These are phyloP conservation scores for Andrographis paniculata DNA, from an alignment of 305 asterid species.

Conservation along the genomic window DNA sequence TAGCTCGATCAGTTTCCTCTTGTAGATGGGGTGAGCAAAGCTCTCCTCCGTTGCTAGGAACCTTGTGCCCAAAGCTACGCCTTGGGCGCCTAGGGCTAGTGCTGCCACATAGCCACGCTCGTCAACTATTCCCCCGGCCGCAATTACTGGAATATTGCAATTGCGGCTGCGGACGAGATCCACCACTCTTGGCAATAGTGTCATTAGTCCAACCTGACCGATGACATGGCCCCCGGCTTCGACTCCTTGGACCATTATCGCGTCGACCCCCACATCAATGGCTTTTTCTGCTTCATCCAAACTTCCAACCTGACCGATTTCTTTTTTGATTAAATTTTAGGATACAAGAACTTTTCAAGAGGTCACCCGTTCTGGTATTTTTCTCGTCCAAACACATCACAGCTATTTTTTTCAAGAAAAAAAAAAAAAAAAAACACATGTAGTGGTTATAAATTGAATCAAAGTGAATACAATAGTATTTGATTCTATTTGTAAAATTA, in stretches of 20 bases:
- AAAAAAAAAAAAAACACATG: not conserved
- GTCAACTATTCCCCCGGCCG: slow-evolving; percentile 87
- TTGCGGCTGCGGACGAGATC: slow-evolving; percentile 44
- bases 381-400: too few relatives aligned
- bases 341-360: too few relatives aligned
- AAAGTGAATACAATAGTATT: too few relatives aligned
- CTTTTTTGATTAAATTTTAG: too few relatives aligned
- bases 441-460: too few relatives aligned
- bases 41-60: slow-evolving; percentile 77
- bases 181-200: slow-evolving; percentile 70
- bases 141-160: slow-evolving; percentile 50
- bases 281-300: slow-evolving; percentile 67
- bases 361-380: too few relatives aligned
- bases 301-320: slow-evolving; percentile 67
- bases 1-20: slow-evolving; percentile 56
- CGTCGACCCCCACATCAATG: slow-evolving; percentile 74
- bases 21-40: slow-evolving; percentile 78
- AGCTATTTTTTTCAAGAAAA: too few relatives aligned
- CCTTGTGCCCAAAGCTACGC: slow-evolving; percentile 84
- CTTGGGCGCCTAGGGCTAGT: slow-evolving; percentile 93
- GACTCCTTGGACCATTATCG: slow-evolving; percentile 75
- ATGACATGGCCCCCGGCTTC: slow-evolving; percentile 96
- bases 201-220: slow-evolving; percentile 70
- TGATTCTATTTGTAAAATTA: too few relatives aligned
- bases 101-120: slow-evolving; percentile 94